Evolutionary conservation across 345 rosid genomes (phyloP).

Genomic region (Salix viminalis): DNA sequence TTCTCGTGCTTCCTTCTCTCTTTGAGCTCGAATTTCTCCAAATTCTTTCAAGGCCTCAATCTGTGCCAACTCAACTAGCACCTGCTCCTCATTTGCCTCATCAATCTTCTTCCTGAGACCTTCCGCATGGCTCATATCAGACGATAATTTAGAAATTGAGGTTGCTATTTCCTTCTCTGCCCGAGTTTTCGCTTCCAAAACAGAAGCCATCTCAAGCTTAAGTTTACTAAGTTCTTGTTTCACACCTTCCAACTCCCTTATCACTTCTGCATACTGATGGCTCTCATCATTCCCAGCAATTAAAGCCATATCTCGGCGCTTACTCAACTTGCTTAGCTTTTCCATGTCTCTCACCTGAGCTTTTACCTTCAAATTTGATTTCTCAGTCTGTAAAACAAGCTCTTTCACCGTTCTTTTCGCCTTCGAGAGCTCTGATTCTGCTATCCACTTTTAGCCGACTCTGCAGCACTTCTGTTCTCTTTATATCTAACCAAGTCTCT

Average conservation of each 20-base stretch:
- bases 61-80: conserved; percentile 68
- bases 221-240: conserved; percentile 64
- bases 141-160: conserved; percentile 22
- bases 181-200: conserved; percentile 47
- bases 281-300: conserved; percentile 9
- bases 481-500: conserved; percentile 41
- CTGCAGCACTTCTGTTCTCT: conserved; percentile 50
- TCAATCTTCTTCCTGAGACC: conserved; percentile 61
- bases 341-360: conserved; percentile 25
- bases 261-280: conserved; percentile 33
- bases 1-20: conserved; percentile 39
- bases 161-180: conserved; percentile 48
- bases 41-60: conserved; percentile 76
- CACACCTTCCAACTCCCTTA: conserved; percentile 50
- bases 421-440: conserved; percentile 49
- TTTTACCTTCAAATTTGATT: conserved; percentile 34
- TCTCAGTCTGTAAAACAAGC: conserved; percentile 43
- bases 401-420: conserved; percentile 44
- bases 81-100: conserved; percentile 68
- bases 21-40: conserved; percentile 46
- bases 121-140: conserved; percentile 33
- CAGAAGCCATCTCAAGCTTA: conserved; percentile 68
- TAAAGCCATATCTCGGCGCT: conserved; percentile 16
- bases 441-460: conserved; percentile 37
- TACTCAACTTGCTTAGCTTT: conserved; percentile 21